A percentile compares a stretch with the other conserved stretches of the same genome.
Evolutionary conservation across 495 filamentous ascomycete species (phyloP).

Genomic region (Annulohypoxylon stygium): DNA sequence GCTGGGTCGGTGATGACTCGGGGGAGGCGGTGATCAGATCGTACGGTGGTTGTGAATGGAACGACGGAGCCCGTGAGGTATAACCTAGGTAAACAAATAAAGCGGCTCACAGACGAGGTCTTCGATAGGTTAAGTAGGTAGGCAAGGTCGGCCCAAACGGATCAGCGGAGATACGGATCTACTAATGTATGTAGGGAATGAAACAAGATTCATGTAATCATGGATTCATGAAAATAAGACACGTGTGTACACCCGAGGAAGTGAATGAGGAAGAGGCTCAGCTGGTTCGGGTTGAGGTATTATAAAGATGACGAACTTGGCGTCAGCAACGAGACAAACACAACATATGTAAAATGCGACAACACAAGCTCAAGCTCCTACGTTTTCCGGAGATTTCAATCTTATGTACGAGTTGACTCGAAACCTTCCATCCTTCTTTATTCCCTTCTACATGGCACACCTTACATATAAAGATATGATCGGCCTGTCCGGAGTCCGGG

Average conservation of each 20-base stretch:
- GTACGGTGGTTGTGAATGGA: slow-evolving; percentile 34
- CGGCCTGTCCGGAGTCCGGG: slow-evolving; percentile 40
- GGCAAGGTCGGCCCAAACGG: slow-evolving; percentile 9
- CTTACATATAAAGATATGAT: slow-evolving; percentile 18
- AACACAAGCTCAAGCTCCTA: slow-evolving; percentile 17
- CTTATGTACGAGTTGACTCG: slow-evolving; percentile 22
- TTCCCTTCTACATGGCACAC: not conserved
- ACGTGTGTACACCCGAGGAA: slow-evolving; percentile 4
- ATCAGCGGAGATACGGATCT: slow-evolving; percentile 10
- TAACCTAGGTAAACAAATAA: slow-evolving; percentile 17
- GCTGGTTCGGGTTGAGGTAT: not conserved
- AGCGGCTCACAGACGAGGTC: slow-evolving; percentile 3
- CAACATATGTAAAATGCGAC: slow-evolving; percentile 10
- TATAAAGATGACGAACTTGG: slow-evolving; percentile 23
- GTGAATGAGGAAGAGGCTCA: slow-evolving; percentile 15
- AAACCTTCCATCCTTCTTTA: slow-evolving; percentile 16
- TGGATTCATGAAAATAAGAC: slow-evolving; percentile 5
- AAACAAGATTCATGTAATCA: slow-evolving; percentile 12
- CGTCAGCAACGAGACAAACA: slow-evolving; percentile 6
- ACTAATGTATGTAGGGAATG: slow-evolving; percentile 6
- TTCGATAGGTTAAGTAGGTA: slow-evolving; percentile 23
- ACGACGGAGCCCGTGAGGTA: slow-evolving; percentile 18
- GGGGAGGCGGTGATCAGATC: slow-evolving; percentile 43
- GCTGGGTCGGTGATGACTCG: slow-evolving; percentile 28
- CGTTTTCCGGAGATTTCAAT: slow-evolving; percentile 32